These are phyloP conservation scores for Alloascoidea hylecoeti DNA, from an alignment of 805 yeast species.

Conservation along the genomic window DNA sequence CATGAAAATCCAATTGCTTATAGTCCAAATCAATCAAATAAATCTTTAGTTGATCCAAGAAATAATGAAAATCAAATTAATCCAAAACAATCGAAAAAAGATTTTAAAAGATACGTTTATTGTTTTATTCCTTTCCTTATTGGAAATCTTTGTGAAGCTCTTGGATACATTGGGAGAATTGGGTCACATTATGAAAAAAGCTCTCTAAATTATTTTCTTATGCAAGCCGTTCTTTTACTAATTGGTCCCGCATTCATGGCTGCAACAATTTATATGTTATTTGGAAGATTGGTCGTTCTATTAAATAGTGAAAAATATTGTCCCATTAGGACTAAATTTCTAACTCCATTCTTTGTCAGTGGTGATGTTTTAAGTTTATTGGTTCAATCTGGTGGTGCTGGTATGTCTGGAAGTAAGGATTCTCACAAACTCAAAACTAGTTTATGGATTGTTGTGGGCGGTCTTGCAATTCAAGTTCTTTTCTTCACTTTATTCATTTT, in stretches of 20 bases:
- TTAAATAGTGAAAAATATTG: constrained; percentile 7
- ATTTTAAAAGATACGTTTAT: too few species aligned
- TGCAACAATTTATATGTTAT: constrained; percentile 12
- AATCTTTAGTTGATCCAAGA: too few species aligned
- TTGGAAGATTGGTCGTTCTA: constrained; percentile 8
- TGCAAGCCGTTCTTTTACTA: constrained; percentile 9
- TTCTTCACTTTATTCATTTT: constrained; percentile 17
- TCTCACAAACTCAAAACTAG: too few species aligned
- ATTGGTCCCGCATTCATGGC: constrained; percentile 13
- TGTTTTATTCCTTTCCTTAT: too few species aligned
- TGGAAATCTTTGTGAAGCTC: too few species aligned
- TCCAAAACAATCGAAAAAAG: too few species aligned
- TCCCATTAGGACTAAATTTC: constrained; percentile 6
- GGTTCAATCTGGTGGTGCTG: constrained; percentile 12
- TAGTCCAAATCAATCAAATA: too few species aligned
- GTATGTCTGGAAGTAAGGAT: too few species aligned
- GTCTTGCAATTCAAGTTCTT: constrained; percentile 17
- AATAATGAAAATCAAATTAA: too few species aligned
- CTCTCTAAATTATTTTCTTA: constrained; percentile 4
- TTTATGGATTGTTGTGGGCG: constrained; percentile 13
- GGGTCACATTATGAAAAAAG: background rate
- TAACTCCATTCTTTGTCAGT: constrained; percentile 11
- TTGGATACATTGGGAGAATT: too few species aligned
- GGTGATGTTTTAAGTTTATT: constrained; percentile 13
- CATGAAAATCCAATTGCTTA: too few species aligned